Conservation (phyloP, 179 eudicot genomes). For the Patellifolia procumbens region DNA sequence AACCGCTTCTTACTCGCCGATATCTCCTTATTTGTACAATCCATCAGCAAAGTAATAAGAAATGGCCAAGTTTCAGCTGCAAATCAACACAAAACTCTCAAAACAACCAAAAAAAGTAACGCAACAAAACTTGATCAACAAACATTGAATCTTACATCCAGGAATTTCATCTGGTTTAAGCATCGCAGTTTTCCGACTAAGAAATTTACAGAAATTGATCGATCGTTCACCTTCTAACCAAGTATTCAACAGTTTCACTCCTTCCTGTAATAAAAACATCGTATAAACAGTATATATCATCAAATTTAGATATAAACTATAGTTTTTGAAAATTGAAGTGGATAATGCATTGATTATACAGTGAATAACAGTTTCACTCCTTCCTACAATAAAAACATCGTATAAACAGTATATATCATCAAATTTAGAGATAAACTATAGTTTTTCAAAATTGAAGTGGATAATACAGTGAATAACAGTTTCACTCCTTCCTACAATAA, state of each 20-base stretch:
- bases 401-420: slow-evolving; percentile 10
- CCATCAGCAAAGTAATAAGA: slow-evolving; percentile 61
- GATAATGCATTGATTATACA: too few relatives aligned
- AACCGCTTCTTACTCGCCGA: slow-evolving; percentile 70
- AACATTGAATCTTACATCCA: slow-evolving; percentile 53
- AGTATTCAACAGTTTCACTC: slow-evolving; percentile 76
- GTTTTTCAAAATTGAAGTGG: neutral
- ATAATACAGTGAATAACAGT: too few relatives aligned
- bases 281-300: slow-evolving; percentile 8
- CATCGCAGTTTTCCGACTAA: slow-evolving; percentile 59
- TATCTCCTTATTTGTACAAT: slow-evolving; percentile 67
- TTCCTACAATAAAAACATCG: slow-evolving; percentile 49
- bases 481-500: slow-evolving; percentile 76
- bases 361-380: slow-evolving; percentile 86
- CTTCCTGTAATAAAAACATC: slow-evolving; percentile 57
- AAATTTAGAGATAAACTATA: neutral
- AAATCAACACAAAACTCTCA: neutral
- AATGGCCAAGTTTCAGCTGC: slow-evolving; percentile 97
- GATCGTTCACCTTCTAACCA: slow-evolving; percentile 94
- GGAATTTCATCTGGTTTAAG: slow-evolving; percentile 67
- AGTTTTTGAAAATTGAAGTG: neutral
- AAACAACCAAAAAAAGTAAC: neutral
- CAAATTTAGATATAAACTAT: neutral
- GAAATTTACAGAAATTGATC: slow-evolving; percentile 58
- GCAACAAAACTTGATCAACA: neutral